phyloP scores from a whole-genome alignment of 495 filamentous ascomycete genomes.

The Patellaria atrata region DNA sequence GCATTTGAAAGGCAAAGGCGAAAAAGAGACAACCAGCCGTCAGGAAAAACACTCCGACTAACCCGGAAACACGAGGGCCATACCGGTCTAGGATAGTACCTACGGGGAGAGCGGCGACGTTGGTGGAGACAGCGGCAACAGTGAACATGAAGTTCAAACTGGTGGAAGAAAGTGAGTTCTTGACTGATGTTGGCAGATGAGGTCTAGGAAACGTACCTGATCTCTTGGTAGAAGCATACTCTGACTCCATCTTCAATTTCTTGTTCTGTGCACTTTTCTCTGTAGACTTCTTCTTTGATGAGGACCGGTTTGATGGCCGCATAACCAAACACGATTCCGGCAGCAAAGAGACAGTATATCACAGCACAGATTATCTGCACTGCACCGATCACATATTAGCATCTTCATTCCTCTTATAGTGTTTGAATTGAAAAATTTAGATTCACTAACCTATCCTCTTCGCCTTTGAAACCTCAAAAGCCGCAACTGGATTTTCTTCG shows the following conservation, averaged over 20 bases:
- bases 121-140: slow-evolving; percentile 73
- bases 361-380: slow-evolving; percentile 52
- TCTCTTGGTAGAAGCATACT: slow-evolving; percentile 60
- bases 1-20: slow-evolving; percentile 47
- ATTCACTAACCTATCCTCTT: slow-evolving; percentile 35
- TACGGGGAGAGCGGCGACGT: slow-evolving; percentile 67
- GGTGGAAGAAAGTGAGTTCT: slow-evolving; percentile 1
- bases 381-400: slow-evolving; percentile 14
- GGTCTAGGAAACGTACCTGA: slow-evolving; percentile 36
- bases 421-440: neutral
- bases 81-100: slow-evolving; percentile 75
- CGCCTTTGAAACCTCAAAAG: slow-evolving; percentile 35
- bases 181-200: neutral
- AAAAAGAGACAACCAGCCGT: slow-evolving; percentile 55
- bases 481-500: slow-evolving; percentile 24
- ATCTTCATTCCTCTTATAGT: neutral
- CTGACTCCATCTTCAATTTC: slow-evolving; percentile 45
- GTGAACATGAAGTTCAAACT: slow-evolving; percentile 86
- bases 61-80: slow-evolving; percentile 61
- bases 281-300: slow-evolving; percentile 61
- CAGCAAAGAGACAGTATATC: slow-evolving; percentile 67
- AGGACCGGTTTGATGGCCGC: slow-evolving; percentile 74
- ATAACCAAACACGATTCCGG: slow-evolving; percentile 71
- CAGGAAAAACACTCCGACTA: slow-evolving; percentile 57
- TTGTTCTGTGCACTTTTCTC: slow-evolving; percentile 41